Percentiles rank a stretch among this genome's conserved stretches.
These are phyloP conservation scores for Lodderomyces metapsilosis DNA, from an alignment of 1,139 yeast genomes.

Conservation along the genomic window DNA sequence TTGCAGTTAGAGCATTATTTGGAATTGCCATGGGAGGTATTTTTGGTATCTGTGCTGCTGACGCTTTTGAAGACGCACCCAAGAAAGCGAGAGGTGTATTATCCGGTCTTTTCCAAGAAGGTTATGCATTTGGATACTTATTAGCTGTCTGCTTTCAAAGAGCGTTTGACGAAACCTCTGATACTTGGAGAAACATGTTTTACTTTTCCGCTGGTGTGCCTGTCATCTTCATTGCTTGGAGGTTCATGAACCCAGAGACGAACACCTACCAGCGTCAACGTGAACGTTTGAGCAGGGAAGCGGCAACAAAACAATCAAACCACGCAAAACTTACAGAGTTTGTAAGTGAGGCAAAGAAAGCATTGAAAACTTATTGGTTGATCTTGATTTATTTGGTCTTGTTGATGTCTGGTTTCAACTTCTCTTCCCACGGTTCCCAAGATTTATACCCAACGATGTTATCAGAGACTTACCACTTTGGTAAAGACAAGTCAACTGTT, in stretches of 20 bases:
- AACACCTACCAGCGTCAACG: constrained; percentile 29
- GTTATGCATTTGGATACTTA: constrained; percentile 45
- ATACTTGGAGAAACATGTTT: constrained; percentile 41
- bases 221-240: constrained; percentile 35
- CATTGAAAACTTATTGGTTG: constrained; percentile 38
- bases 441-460: constrained; percentile 40
- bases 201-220: constrained; percentile 47
- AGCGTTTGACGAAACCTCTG: constrained; percentile 32
- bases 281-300: constrained; percentile 19
- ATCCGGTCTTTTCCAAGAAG: constrained; percentile 33
- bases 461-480: constrained; percentile 27
- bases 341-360: constrained; percentile 23
- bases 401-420: constrained; percentile 45
- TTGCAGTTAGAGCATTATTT: constrained; percentile 40
- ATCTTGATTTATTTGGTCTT: constrained; percentile 34
- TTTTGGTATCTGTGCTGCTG: constrained; percentile 34
- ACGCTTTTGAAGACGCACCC: constrained; percentile 39
- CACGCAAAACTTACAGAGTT: constrained; percentile 10
- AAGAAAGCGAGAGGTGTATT: constrained; percentile 36
- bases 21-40: constrained; percentile 47
- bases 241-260: constrained; percentile 37
- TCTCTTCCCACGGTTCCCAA: constrained; percentile 40
- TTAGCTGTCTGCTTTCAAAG: constrained; percentile 41
- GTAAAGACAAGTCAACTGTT: constrained; percentile 32
- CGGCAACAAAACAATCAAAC: constrained; percentile 13